These are phyloP conservation scores for Coprinopsis sp. DNA, from an alignment of 768 basidiomycete species.

Conservation along the genomic window DNA sequence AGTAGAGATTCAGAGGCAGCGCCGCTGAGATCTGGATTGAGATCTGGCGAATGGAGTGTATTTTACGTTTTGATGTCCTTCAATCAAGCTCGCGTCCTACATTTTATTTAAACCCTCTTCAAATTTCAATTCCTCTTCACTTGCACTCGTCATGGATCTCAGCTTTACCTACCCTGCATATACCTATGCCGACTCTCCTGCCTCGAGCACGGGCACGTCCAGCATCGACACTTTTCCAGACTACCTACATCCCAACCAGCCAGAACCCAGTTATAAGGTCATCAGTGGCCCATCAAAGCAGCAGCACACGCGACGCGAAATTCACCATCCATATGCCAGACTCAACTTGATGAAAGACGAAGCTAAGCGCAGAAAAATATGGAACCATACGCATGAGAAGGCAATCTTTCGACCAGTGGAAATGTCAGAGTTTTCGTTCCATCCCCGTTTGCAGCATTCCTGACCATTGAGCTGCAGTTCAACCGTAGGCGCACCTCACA, in stretches of 20 bases:
- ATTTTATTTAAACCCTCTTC: background rate
- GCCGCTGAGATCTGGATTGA: background rate
- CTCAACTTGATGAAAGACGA: conserved; percentile 60
- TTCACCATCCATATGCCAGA: conserved; percentile 67
- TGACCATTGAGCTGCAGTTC: conserved; percentile 36
- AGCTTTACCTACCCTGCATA: background rate
- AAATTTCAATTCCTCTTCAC: background rate
- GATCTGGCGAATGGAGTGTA: too few relatives aligned
- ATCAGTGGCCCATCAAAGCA: conserved; percentile 4
- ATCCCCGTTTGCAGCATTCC: background rate
- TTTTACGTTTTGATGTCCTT: background rate
- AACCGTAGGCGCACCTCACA: conserved; percentile 59
- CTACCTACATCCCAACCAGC: too few relatives aligned
- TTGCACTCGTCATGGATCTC: background rate
- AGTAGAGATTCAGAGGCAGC: background rate
- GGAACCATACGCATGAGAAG: conserved; percentile 77
- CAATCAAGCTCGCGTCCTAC: background rate
- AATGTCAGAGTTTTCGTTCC: conserved; percentile 39
- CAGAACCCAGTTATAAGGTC: background rate
- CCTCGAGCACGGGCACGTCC: background rate
- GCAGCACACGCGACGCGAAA: conserved; percentile 18
- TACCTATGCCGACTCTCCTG: conserved; percentile 1
- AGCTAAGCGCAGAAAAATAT: conserved; percentile 66
- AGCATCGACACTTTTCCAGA: background rate
- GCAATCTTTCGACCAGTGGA: conserved; percentile 62